Evolutionary conservation across 495 filamentous ascomycete genomes (phyloP).

Genomic region (Daldinia grandis): DNA sequence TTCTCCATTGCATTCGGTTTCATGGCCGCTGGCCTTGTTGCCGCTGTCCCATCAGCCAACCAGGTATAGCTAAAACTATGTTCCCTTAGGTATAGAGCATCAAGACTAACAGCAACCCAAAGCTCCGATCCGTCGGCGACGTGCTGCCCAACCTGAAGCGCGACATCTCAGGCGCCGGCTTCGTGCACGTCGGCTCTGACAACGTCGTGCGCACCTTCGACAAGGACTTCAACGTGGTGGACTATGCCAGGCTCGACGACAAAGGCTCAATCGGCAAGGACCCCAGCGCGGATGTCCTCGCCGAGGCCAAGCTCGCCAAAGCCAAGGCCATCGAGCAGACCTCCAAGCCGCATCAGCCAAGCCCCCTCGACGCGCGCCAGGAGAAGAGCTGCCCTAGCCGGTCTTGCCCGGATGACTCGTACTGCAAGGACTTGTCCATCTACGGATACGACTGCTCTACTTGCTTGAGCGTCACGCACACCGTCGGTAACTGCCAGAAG

Average conservation of each 20-base stretch:
- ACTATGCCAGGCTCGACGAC: conserved; percentile 27
- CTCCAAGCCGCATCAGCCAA: conserved; percentile 18
- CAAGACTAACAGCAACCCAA: neutral
- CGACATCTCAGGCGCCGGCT: conserved; percentile 26
- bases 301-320: conserved; percentile 22
- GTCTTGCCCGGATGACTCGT: conserved; percentile 28
- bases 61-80: conserved; percentile 24
- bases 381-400: conserved; percentile 31
- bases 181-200: conserved; percentile 35
- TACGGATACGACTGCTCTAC: conserved; percentile 30
- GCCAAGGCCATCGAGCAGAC: neutral
- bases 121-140: conserved; percentile 25
- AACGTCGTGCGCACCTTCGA: conserved; percentile 34
- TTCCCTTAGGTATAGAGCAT: no score
- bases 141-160: conserved; percentile 24
- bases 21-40: conserved; percentile 14
- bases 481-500: conserved; percentile 33
- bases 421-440: conserved; percentile 22
- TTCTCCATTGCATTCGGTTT: conserved; percentile 5
- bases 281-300: conserved; percentile 24
- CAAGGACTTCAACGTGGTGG: conserved; percentile 31
- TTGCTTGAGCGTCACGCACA: conserved; percentile 28
- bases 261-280: neutral
- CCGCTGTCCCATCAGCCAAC: conserved; percentile 19
- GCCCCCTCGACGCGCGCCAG: conserved; percentile 17